Percentiles rank a stretch among this genome's conserved stretches.
phyloP scores from a whole-genome alignment of 345 rosid genomes.

The Eucalyptus dawsonii region DNA sequence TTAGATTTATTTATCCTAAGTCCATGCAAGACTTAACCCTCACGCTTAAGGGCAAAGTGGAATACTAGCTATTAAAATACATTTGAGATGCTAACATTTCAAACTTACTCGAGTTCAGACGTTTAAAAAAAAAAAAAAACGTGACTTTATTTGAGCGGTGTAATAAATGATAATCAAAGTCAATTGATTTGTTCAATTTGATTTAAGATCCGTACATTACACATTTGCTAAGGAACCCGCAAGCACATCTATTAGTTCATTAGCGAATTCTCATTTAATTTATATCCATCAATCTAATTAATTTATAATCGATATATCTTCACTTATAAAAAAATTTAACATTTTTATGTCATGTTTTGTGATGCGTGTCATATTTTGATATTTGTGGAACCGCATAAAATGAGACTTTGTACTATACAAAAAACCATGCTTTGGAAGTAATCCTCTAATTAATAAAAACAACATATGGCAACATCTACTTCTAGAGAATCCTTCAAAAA shows the following conservation, averaged over 20 bases:
- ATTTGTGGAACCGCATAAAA: accelerated
- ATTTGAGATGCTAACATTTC: neutral
- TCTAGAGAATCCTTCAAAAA: neutral
- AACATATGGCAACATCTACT: neutral
- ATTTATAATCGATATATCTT: neutral
- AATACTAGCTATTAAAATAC: neutral
- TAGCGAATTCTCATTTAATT: neutral
- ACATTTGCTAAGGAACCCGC: neutral
- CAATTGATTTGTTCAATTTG: neutral
- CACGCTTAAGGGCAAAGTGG: neutral
- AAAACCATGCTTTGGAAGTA: neutral
- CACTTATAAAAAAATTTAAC: accelerated
- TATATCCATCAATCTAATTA: neutral
- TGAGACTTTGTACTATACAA: neutral
- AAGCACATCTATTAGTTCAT: accelerated
- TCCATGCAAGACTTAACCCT: neutral
- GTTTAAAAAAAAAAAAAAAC: neutral
- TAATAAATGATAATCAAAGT: neutral
- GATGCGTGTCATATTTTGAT: neutral
- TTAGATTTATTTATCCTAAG: neutral
- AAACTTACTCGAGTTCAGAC: neutral
- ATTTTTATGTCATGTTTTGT: neutral
- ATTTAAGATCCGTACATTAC: accelerated
- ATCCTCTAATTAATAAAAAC: neutral
- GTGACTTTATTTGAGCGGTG: accelerated